Evolutionary conservation across 495 filamentous ascomycete genomes (phyloP), one percentile per base, ranked within the genome.

Genomic region (Cercophora samala): DNA sequence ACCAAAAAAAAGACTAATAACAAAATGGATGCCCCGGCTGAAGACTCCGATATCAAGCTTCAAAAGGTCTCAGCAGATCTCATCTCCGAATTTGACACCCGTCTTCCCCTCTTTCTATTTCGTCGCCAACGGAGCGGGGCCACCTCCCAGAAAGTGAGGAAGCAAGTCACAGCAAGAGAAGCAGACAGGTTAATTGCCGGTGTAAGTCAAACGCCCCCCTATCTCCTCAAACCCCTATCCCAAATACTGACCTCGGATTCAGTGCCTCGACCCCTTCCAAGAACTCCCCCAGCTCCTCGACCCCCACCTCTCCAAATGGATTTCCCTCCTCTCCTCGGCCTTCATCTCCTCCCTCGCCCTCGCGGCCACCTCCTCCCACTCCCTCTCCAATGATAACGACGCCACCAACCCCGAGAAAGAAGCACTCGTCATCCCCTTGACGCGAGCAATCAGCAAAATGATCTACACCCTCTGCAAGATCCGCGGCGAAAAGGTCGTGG

Each of bases 231-330:
- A 4, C 19, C 56, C 22, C 61, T 61, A 1, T 65, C 52, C 26
- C 4, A 65, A 23, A 21, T 46, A 22, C 71, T 79, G 46, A 76
- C 63, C 51, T 53, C 22, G 23, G 13, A 13, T 64, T 4, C 32
- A 77, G 77, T 77, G 96, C 83, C 83, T 99, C 37, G 93, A 97
- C 67, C 91, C 89, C 46, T 98, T 98, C 73, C 95, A 97, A 83
- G 95, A 97, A 79, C 90, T 92, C 71, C 94, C 95, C 21, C 95
- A 99, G 74, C 86, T 99, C 4, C 86, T 99, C n/a, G 95, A 99
- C 77, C 89, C 93, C 1, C 83, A 95, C 74, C 84, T 99, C 56
- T 85, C 88, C 65, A 81, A 80, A 65, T 86, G 96, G 73, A 76
- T 99, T 52, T 86, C 90, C 37, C 80, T 84, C 8, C 82, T 97